Evolutionary conservation across 1,139 yeast species (phyloP), one percentile per base, ranked within the genome.

Genomic region (Hyphopichia burtonii): DNA sequence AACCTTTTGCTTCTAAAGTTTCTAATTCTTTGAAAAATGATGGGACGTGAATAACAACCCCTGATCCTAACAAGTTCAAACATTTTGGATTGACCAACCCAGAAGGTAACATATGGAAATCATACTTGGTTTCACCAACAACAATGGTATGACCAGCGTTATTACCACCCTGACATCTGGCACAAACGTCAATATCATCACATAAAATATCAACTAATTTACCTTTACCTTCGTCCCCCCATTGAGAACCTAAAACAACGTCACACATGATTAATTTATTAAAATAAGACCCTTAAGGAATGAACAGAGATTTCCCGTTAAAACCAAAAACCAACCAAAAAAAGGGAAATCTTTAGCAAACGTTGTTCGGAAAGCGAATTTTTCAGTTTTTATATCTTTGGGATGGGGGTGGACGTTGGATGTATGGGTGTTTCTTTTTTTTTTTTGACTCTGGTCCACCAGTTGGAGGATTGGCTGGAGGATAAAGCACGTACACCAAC

Each of bases 201-300:
- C 97, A 93, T 44, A 93, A 77, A 46, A 93, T 76, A 64, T 93
- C 99, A 43, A 93, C 99, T 46, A 93, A 78, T 68, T 94, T 93
- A 45, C 99, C 99, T 66, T 93, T 93, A 63, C 99, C 99, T 80
- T 93, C 99, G 63, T 93, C 99, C 51, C 99, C 99, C 99, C 99
- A 93, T 70, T 93, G 99, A 67, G 97, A 75, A 47, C 99, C 99
- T 59, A 93, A 79, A 44, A 93, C 98, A 54, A 93, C 98, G 74
- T 86, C 88, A 66, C 88, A 86, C 91, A 86, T 85, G 27, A 16
- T 48, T 34, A 25, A 15, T 22, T 34, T 31, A 22, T 27, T 27
- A 27, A 11, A 11, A 11, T 28, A 36, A 36, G 38, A 36, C 38
- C 38, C 25, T 27, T 6, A 27, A 36, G 38, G 38, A 36, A 20